Conservation (phyloP, 352 stramenopile genomes). For the Globisporangium okanoganense region DNA sequence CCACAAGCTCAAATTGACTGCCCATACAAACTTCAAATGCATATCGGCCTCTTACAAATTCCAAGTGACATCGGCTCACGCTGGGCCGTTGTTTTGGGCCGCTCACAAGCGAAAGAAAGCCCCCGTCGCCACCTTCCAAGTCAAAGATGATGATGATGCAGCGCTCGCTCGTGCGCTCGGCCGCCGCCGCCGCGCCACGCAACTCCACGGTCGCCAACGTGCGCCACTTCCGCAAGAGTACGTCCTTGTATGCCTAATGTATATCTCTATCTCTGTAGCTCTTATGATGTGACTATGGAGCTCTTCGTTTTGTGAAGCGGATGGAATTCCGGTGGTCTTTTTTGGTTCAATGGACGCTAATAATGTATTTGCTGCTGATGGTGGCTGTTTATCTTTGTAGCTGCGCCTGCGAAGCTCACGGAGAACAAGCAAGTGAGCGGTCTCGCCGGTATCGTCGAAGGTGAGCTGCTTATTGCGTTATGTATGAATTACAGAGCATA, state of each 20-base stretch:
- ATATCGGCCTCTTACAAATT: background rate
- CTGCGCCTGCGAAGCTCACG: conserved; percentile 56
- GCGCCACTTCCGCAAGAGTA: conserved; percentile 78
- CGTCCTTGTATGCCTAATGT: conserved; percentile 6
- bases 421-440: conserved; percentile 78
- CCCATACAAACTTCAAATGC: background rate
- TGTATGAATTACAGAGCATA: background rate
- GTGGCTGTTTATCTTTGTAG: conserved; percentile 21
- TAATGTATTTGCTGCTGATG: background rate
- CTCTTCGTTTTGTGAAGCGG: background rate
- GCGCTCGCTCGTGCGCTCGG: conserved; percentile 40
- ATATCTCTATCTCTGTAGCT: background rate
- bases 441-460: conserved; percentile 64
- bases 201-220: conserved; percentile 30
- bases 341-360: background rate
- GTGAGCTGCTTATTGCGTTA: conserved; percentile 23
- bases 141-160: conserved; percentile 37
- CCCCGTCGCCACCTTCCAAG: background rate
- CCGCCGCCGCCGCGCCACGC: conserved; percentile 28
- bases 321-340: conserved; percentile 23
- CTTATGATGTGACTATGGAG: background rate
- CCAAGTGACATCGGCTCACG: background rate
- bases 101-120: conserved; percentile 8
- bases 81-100: background rate
- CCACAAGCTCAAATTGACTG: no score